These are phyloP conservation scores for Phascolomyces articulosus DNA, from an alignment of 371 early-diverging fungal genomes.

Conservation along the genomic window DNA sequence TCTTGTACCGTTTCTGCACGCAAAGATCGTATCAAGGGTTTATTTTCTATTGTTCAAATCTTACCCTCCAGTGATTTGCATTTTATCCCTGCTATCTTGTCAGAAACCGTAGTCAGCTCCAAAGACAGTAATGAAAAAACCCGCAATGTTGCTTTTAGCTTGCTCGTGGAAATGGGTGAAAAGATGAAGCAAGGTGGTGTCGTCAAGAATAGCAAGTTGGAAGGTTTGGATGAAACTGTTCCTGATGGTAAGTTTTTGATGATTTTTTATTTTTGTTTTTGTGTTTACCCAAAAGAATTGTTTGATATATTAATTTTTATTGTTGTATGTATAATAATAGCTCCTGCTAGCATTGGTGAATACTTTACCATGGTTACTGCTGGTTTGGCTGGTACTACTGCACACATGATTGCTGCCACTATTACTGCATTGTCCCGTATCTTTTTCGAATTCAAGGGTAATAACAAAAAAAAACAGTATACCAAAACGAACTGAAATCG, in stretches of 20 bases:
- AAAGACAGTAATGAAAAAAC: constrained; percentile 94
- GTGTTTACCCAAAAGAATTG: background rate
- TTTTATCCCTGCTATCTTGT: constrained; percentile 83
- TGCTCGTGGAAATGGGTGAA: constrained; percentile 85
- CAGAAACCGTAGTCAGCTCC: constrained; percentile 90
- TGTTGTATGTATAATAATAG: constrained; percentile 11
- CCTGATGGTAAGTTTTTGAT: constrained; percentile 41
- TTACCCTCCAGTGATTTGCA: constrained; percentile 71
- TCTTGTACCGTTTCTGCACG: constrained; percentile 66
- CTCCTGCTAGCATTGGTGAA: constrained; percentile 57
- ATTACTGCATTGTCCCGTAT: constrained; percentile 83
- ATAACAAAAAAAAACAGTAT: constrained; percentile 9
- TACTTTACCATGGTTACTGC: constrained; percentile 91
- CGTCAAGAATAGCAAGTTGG: constrained; percentile 55
- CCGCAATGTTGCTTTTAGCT: constrained; percentile 81
- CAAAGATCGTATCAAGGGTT: constrained; percentile 68
- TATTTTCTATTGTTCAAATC: constrained; percentile 55
- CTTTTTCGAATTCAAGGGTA: constrained; percentile 87
- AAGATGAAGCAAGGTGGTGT: constrained; percentile 84
- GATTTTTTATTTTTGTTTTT: background rate
- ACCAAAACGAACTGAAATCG: too few species aligned
- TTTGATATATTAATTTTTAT: background rate
- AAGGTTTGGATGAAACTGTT: constrained; percentile 57
- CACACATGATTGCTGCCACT: constrained; percentile 93
- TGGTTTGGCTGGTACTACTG: constrained; percentile 90